Conservation (phyloP, 2,329 filamentous ascomycete species). For the Alternaria metachromatica region DNA sequence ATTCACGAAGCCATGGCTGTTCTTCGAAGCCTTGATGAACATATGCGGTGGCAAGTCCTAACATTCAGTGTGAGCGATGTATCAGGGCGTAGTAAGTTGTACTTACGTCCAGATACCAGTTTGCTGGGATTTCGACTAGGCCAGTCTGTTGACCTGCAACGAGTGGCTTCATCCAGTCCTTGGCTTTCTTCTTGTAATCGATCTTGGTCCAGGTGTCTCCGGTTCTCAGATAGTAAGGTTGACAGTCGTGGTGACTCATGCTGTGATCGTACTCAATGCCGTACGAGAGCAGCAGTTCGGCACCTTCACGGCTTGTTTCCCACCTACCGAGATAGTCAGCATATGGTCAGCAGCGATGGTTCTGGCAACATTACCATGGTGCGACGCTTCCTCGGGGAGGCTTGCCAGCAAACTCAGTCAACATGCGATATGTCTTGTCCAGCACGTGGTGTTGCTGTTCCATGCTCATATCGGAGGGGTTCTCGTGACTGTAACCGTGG, state of each 20-base stretch:
- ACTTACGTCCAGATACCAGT: constrained; percentile 65
- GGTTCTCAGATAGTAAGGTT: constrained; percentile 68
- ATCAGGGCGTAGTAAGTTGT: not conserved
- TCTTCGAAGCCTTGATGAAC: constrained; percentile 71
- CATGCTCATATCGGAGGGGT: constrained; percentile 71
- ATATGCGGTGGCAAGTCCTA: constrained; percentile 65
- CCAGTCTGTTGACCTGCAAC: constrained; percentile 66
- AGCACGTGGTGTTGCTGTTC: constrained; percentile 79
- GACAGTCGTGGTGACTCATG: constrained; percentile 70
- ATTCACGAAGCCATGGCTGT: constrained; percentile 66
- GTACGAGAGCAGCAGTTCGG: constrained; percentile 68
- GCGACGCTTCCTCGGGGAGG: constrained; percentile 75
- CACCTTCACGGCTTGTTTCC: constrained; percentile 73
- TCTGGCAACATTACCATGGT: constrained; percentile 59
- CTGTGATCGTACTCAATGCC: constrained; percentile 74
- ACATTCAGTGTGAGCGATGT: constrained; percentile 39
- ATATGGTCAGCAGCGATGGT: constrained; percentile 46
- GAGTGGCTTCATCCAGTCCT: constrained; percentile 71
- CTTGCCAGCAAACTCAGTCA: constrained; percentile 73
- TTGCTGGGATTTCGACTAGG: constrained; percentile 70
- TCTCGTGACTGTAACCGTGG: constrained; percentile 75
- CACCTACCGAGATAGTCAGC: constrained; percentile 50
- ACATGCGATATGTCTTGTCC: constrained; percentile 74
- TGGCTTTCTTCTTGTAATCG: constrained; percentile 67
- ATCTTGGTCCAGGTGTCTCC: constrained; percentile 73